Percentiles rank a stretch among this genome's conserved stretches.
phyloP scores from a whole-genome alignment of 2,329 filamentous ascomycete species.

The Fusarium chuoi region DNA sequence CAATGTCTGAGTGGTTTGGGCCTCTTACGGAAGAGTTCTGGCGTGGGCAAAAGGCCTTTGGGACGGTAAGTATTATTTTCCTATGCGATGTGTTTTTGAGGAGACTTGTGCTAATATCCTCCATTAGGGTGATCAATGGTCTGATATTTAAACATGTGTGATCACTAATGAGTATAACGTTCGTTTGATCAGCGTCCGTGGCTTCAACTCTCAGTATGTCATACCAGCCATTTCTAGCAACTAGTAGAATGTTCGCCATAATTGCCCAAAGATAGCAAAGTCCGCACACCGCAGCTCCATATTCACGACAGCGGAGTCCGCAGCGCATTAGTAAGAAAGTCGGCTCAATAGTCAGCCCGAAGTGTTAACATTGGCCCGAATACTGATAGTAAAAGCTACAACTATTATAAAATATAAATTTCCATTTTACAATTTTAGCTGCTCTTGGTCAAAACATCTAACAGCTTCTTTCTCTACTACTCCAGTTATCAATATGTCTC shows the following conservation, averaged over 20 bases:
- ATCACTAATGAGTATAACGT: accelerated
- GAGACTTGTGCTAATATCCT: accelerated
- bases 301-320: background rate
- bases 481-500: background rate
- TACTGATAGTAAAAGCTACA: background rate
- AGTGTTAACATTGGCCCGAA: accelerated
- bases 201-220: accelerated
- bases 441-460: accelerated
- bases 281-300: background rate
- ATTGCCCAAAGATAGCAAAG: background rate
- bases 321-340: background rate
- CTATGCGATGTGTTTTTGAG: accelerated
- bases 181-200: accelerated
- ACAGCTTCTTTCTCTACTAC: accelerated
- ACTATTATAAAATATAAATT: background rate
- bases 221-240: background rate
- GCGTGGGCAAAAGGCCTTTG: background rate
- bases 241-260: background rate
- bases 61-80: background rate
- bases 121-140: background rate
- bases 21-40: background rate
- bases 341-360: background rate
- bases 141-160: accelerated
- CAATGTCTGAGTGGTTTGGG: background rate
- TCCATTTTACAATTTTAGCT: accelerated